Base-by-base conservation (phyloP, 345 rosid genomes). In the Arabis alpina region DNA sequence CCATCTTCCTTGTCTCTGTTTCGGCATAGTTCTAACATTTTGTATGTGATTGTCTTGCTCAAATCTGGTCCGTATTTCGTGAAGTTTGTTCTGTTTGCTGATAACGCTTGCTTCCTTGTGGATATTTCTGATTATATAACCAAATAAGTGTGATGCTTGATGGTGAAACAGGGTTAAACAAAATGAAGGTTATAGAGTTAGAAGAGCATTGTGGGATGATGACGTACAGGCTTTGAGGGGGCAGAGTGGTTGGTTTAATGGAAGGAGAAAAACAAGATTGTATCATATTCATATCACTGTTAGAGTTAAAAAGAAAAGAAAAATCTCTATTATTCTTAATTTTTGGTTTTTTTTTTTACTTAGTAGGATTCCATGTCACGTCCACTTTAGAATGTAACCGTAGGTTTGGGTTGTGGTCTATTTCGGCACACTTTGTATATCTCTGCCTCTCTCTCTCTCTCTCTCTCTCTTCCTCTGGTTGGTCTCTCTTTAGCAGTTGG, bases 161-260 rank as follows among this genome's bases (percentile, higher is more conserved):
- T 65, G 60, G 40, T 73, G 77, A 47, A 73, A 73, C 77, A 73
- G 77, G 71, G 66, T 39, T 48, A 11, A 25, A 34, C 37, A 58
- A 49, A 57, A 61, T 27, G 10, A 45, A 54, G 36, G 61, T 23
- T 73, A 54, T 73, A 54, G 69, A 71, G 75, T 71, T 36, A 71
- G 75, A 53, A 52, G 62, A 44, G 69, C 40, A 71, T 53, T 50
- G n/a, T 40, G 70, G 72, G 61, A 61, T 51, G 59, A 24, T 68
- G 73, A 61, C 75, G 61, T 64, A 64, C 77, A 58, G 60, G 72
- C 54, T 23, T 19, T 49, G 77, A 51, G 72, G 77, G 72, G 77
- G 12, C n/a, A 40, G 28, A 51, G 61, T 71, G 68, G 61, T 16
- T 41, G 28, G 54, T 37, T 59, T 58, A 2, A 16, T 28, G 75